Percentiles rank a stretch among this genome's conserved stretches.
phyloP scores from a whole-genome alignment of 805 yeast genomes.

The Scheffersomyces stipitis region DNA sequence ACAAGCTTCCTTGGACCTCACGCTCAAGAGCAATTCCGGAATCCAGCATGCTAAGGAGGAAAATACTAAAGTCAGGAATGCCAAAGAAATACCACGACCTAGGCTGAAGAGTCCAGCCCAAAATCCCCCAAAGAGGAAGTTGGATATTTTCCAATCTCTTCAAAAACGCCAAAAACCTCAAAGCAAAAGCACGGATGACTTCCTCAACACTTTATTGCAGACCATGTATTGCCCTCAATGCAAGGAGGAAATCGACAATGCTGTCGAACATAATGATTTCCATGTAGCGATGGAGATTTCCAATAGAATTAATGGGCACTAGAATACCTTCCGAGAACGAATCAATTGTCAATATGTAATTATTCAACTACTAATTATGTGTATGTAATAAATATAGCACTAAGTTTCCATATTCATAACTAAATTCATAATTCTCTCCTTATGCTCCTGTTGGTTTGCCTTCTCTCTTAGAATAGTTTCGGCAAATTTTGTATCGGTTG shows the following conservation, averaged over 20 bases:
- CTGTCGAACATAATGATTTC: conserved; percentile 53
- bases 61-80: background rate
- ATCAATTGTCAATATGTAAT: no score
- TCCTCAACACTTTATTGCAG: conserved; percentile 16
- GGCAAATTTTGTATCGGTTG: conserved; percentile 55
- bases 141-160: conserved; percentile 8
- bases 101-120: background rate
- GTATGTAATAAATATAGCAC: background rate
- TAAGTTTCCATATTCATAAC: conserved; percentile 43
- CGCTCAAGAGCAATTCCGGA: no score
- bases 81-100: background rate
- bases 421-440: conserved; percentile 55
- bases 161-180: conserved; percentile 5
- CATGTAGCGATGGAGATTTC: conserved; percentile 54
- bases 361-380: no score
- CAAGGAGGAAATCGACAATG: conserved; percentile 24
- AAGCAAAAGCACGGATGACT: background rate
- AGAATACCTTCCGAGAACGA: no score
- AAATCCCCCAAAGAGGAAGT: background rate
- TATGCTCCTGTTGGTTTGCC: conserved; percentile 50
- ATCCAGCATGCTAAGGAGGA: no score
- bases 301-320: conserved; percentile 36
- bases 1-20: conserved; percentile 3
- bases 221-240: conserved; percentile 28
- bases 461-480: conserved; percentile 51